Base-by-base conservation (phyloP, 2,329 filamentous ascomycete species). In the Sporothrix globosa region DNA sequence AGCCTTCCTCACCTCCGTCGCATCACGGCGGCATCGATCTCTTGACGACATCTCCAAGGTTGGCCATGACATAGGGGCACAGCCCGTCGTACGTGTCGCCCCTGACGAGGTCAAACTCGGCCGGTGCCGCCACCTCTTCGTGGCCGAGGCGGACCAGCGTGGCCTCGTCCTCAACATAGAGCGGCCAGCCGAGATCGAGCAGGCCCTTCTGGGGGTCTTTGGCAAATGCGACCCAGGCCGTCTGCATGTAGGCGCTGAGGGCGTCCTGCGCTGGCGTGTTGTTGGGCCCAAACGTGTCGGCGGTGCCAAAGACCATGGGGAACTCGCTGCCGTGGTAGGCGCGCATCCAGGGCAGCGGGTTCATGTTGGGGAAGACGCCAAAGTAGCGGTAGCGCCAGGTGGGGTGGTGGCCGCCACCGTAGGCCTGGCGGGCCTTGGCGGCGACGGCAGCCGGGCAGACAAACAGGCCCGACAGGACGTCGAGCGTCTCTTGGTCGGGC, bases 311-410 rank as follows among this genome's bases (percentile, higher is more conserved):
- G 30, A 70, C 13, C 30, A 72, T 56, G 46, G 70, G 68, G 24
- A 70, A 21, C 54, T 72, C 70, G 17, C 39, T 48, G 34, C 60
- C 54, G 39, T 72, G 70, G 63, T 70, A 72, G 10, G 68, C 70
- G 11, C 63, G 68, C 30, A 63, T 19, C 60, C 70, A 67, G 4
- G 61, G 44, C 30, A 39, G n/a, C 2, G 63, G 61, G 44, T 27
- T 56, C 44, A 70, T 34, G 61, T 70, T 72, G 46, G 67, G 27
- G 21, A 67, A 70, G 17, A 63, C 50, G 44, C 41, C 68, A 34
- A 52, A 44, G 48, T 70, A 72, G 27, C 39, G 27, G 52, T 67
- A 72, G 13, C 70, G 61, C 66, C 52, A 68, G 13, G 56, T 17
- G 21, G 66, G 39, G 3, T 21, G 19, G 10, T 34, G 34, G 34